Evolutionary conservation across 2,329 filamentous ascomycete genomes (phyloP).

Genomic region (Trichoderma pleuroti): DNA sequence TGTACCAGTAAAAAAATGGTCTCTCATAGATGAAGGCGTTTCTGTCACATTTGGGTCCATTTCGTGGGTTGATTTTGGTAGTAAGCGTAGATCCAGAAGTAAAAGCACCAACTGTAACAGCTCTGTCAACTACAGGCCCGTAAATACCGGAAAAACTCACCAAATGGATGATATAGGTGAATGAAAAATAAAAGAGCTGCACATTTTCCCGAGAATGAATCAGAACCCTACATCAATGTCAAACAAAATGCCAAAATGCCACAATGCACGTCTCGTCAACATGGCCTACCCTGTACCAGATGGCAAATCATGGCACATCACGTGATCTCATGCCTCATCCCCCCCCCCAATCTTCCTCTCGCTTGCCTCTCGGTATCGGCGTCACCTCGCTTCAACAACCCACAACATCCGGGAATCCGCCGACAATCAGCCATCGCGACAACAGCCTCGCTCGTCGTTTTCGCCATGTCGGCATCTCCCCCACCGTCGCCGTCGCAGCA

Average conservation of each 20-base stretch:
- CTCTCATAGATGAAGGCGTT: not conserved
- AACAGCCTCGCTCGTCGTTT: not conserved
- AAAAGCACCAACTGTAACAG: not conserved
- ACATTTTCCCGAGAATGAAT: not conserved
- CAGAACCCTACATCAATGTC: not conserved
- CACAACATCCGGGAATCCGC: conserved; percentile 40
- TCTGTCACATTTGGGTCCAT: not conserved
- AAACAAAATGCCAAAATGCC: not conserved
- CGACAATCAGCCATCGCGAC: conserved; percentile 43
- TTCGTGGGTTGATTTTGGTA: not conserved
- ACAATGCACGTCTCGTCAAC: no score
- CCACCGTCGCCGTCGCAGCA: conserved; percentile 24
- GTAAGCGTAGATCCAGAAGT: not conserved
- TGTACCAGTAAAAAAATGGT: not conserved
- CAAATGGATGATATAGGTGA: not conserved
- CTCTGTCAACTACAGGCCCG: not conserved
- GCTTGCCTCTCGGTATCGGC: conserved; percentile 28
- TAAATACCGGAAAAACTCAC: not conserved
- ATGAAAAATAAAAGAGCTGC: not conserved
- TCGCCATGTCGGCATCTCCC: conserved; percentile 28
- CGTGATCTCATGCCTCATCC: not conserved
- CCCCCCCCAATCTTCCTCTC: not conserved
- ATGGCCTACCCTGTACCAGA: not conserved
- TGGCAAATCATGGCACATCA: not conserved
- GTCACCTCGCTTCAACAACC: conserved; percentile 39